Evolutionary conservation across 345 rosid species (phyloP), one percentile per base, ranked within the genome.

Genomic region (Euphorbia peplus): DNA sequence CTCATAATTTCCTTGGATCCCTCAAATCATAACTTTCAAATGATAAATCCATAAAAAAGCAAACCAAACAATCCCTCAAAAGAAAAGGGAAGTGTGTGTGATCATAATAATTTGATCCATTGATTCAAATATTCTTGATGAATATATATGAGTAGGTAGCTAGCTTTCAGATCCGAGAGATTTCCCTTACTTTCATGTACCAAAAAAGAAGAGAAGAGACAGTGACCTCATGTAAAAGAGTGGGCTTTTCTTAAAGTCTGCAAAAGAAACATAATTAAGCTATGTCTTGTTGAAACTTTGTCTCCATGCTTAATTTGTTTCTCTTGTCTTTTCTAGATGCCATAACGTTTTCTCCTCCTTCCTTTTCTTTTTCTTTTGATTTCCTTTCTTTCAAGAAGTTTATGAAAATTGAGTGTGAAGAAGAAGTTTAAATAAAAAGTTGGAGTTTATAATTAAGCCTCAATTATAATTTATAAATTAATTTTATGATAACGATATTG

Each of bases 111-210:
- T 9, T 44, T 44, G n/a, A n/a, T n/a, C n/a, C 48, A 21, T 37
- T 58, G 37, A 64, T 35, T 15, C 37, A 32, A 32, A 32, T 32
- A 32, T 32, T 32, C 37, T 32, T 32, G 4, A 32, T 2, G 37
- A 32, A 32, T 2, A 6, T 6, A 32, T 2, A 32, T 3, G 4
- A 32, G n/a, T n/a, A 24, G 9, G 11, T 39, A 39, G 42, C 39
- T 35, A 3, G 42, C 70, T 67, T 76, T 68, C 57, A 50, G 69
- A 76, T 57, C 83, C 69, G 70, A 55, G 72, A 79, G 3, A 21
- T 70, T 81, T 81, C 83, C 83, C 85, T 81, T 81, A 81, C 87
- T 81, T 84, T 79, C 83, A 84, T 81, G 85, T 83, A 76, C 61
- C 22, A 57, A 48, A 32, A 64, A 25, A 30, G 4, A 52, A 66